Base-by-base conservation (phyloP, 148 eudicot genomes). In the Persicaria maculosa region DNA sequence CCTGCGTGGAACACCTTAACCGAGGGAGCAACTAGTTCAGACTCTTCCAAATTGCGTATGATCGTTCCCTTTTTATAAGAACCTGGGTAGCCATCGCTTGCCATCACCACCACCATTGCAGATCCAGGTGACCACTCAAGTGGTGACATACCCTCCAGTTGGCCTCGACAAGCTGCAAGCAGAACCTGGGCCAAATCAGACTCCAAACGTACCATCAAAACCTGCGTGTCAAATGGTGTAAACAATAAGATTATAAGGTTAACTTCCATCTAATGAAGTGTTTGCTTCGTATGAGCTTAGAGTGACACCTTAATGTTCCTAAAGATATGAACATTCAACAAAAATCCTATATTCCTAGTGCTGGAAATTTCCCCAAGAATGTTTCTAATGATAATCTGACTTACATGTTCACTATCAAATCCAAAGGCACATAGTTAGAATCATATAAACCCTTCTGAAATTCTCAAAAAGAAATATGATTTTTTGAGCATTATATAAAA, bases 31-130 rank as follows among this genome's bases (percentile, higher is more conserved):
- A 80, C 87, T 44, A 77, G 75, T 65, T 94, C 98, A 25, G 98
- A 97, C 76, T 80, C 85, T 69, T 87, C 88, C 25, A 91, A 62
- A 68, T 91, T 87, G 55, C 46, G 78, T 59, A 94, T 91, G 52
- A 87, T 79, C n/a, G 86, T 84, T 62, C 97, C 97, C 77, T 91
- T 94, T 44, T 83, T 76, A 14, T 94, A 94, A 76, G 72, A 88
- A 44, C 97, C 96, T 15, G 98, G 97, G 81, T 94, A 94, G 54
- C 98, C 98, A 0, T 91, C 84, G 77, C 98, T 94, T 47, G 98
- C 98, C 98, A 94, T 91, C 50, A 94, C 98, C 69, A 94, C 97
- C 8, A 91, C 93, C 98, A 94, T 91, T 53, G 98, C 96, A 0
- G 96, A 91, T 9, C 92, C 98, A 2, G 86, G 86, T 6, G 98